Evolutionary conservation across 768 basidiomycete genomes (phyloP).

Genomic region (Coprinopsis marcescibilis): DNA sequence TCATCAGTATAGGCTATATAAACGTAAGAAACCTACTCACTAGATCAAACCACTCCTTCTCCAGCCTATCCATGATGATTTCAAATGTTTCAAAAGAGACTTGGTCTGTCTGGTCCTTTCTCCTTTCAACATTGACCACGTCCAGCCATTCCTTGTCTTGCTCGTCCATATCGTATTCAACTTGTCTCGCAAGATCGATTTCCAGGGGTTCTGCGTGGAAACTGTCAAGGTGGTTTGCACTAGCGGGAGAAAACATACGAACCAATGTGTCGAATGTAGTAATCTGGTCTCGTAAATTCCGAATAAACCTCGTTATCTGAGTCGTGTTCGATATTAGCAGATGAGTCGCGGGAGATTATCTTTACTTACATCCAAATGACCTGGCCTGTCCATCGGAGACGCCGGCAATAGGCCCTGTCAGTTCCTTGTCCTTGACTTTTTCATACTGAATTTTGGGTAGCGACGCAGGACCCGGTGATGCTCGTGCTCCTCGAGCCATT

Average conservation of each 20-base stretch:
- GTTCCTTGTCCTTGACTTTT: conserved; percentile 58
- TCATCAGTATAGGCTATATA: background rate
- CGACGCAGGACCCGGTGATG: conserved; percentile 23
- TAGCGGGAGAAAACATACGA: conserved; percentile 15
- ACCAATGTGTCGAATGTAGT: conserved; percentile 93
- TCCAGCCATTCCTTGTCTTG: conserved; percentile 97
- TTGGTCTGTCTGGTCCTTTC: conserved; percentile 62
- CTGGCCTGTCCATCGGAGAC: conserved; percentile 58
- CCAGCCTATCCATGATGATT: conserved; percentile 93
- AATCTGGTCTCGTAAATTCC: conserved; percentile 70
- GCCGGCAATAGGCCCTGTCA: conserved; percentile 54
- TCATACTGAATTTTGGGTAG: conserved; percentile 68
- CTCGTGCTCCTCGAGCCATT: conserved; percentile 37
- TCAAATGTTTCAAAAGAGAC: conserved; percentile 88
- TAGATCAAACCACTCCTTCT: conserved; percentile 99
- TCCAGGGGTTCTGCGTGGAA: conserved; percentile 76
- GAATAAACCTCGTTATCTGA: conserved; percentile 56
- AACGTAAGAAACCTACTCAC: conserved; percentile 36
- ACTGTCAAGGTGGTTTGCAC: conserved; percentile 1
- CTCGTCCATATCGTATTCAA: conserved; percentile 99
- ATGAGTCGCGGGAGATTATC: no score
- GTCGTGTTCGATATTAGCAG: background rate
- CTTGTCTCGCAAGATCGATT: conserved; percentile 83
- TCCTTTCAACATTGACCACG: conserved; percentile 72
- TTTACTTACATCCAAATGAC: conserved; percentile 65